Evolutionary conservation across 1,139 yeast species (phyloP).

Genomic region (Pichia sp.): DNA sequence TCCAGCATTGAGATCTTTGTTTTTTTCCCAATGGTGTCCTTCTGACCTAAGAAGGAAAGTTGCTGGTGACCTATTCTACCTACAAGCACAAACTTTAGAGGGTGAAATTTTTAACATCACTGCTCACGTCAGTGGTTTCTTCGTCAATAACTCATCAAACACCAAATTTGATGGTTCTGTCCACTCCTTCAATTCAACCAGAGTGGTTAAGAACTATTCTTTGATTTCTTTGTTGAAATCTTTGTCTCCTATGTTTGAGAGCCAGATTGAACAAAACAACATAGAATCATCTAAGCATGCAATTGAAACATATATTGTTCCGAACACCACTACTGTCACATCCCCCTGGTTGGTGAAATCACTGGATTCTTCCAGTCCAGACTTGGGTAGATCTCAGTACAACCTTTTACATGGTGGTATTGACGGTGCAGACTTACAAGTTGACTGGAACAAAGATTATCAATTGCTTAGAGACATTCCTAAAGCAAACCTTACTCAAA

Average conservation of each 20-base stretch:
- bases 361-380: conserved; percentile 40
- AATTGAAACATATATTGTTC: conserved; percentile 54
- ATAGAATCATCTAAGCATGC: conserved; percentile 43
- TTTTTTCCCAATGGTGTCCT: conserved; percentile 83
- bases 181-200: conserved; percentile 23
- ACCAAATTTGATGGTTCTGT: conserved; percentile 43
- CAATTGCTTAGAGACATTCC: conserved; percentile 78
- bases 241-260: conserved; percentile 48
- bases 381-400: conserved; percentile 59
- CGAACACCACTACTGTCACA: conserved; percentile 57
- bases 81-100: conserved; percentile 73
- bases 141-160: conserved; percentile 62
- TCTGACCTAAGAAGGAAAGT: conserved; percentile 45
- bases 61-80: conserved; percentile 77
- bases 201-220: conserved; percentile 40
- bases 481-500: conserved; percentile 52
- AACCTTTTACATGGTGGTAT: conserved; percentile 51
- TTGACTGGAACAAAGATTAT: conserved; percentile 90
- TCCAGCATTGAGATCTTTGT: conserved; percentile 53
- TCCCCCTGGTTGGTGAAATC: conserved; percentile 70
- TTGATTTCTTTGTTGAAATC: conserved; percentile 49
- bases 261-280: conserved; percentile 37
- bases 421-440: conserved; percentile 53
- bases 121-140: conserved; percentile 74
- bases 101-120: conserved; percentile 77